A percentile compares a stretch with the other conserved stretches of the same genome.
Conservation (phyloP, 768 basidiomycete species). For the Suillus luteus region DNA sequence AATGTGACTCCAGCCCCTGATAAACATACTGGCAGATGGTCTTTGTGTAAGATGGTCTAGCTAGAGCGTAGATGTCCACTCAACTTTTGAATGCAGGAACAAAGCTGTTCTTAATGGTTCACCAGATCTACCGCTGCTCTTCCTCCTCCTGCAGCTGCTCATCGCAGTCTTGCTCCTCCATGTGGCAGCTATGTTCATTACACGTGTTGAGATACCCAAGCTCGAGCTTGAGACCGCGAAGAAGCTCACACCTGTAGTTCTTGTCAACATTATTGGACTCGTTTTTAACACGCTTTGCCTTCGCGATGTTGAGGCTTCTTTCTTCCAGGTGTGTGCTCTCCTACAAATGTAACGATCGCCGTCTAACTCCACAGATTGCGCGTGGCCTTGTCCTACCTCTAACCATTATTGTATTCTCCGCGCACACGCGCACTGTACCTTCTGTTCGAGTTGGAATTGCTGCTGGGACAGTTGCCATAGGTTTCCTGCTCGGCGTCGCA, state of each 20-base stretch:
- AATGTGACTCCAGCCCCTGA: constrained; percentile 11
- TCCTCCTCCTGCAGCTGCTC: constrained; percentile 67
- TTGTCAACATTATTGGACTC: constrained; percentile 72
- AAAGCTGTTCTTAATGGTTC: constrained; percentile 72
- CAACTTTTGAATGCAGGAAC: constrained; percentile 47
- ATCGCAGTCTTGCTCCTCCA: constrained; percentile 70
- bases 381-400: constrained; percentile 81
- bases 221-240: constrained; percentile 53
- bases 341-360: not conserved
- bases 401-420: constrained; percentile 73
- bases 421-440: constrained; percentile 56
- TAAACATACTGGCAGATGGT: constrained; percentile 42
- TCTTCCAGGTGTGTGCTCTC: constrained; percentile 61
- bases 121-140: constrained; percentile 66
- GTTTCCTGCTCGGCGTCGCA: constrained; percentile 76
- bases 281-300: constrained; percentile 81
- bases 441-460: constrained; percentile 56
- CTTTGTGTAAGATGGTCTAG: constrained; percentile 41
- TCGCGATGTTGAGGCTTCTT: constrained; percentile 76
- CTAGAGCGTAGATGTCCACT: not conserved
- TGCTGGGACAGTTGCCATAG: constrained; percentile 64
- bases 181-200: constrained; percentile 46
- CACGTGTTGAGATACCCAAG: constrained; percentile 58
- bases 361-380: constrained; percentile 58
- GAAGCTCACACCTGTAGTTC: constrained; percentile 62